Percentiles rank a stretch among this genome's conserved stretches.
Evolutionary conservation across 768 basidiomycete genomes (phyloP).

Genomic region (Russula ochroleuca): DNA sequence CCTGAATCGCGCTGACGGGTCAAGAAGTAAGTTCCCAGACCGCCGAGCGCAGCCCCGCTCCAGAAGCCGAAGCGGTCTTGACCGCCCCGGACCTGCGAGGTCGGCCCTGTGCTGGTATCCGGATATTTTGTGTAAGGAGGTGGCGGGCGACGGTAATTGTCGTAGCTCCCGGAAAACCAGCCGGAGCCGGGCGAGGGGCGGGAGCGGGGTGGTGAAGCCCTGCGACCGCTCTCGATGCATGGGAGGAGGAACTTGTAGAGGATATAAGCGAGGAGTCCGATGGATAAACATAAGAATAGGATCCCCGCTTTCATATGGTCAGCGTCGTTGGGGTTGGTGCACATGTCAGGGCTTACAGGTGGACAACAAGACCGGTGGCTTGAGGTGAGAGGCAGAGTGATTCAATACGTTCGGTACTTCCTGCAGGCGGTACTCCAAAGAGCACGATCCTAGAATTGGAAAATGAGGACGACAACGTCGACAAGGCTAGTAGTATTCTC

Average conservation of each 20-base stretch:
- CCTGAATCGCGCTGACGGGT: slow-evolving; percentile 33
- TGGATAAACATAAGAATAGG: neutral
- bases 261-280: slow-evolving; percentile 48
- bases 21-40: slow-evolving; percentile 56
- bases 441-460: slow-evolving; percentile 66
- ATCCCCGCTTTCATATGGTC: slow-evolving; percentile 16
- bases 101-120: slow-evolving; percentile 25
- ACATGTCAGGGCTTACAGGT: neutral
- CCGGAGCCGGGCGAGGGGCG: slow-evolving; percentile 36
- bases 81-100: neutral
- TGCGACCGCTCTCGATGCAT: slow-evolving; percentile 40
- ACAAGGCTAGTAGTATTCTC: slow-evolving; percentile 2
- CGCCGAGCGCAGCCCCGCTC: slow-evolving; percentile 76
- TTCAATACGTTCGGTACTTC: slow-evolving; percentile 48
- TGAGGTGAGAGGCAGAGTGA: slow-evolving; percentile 16
- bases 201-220: slow-evolving; percentile 31
- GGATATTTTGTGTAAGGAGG: slow-evolving; percentile 47
- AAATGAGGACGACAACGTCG: slow-evolving; percentile 3
- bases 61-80: slow-evolving; percentile 63
- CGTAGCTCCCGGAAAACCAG: slow-evolving; percentile 50
- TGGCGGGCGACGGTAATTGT: slow-evolving; percentile 40
- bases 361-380: neutral
- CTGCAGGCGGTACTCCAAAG: slow-evolving; percentile 77
- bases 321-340: neutral
- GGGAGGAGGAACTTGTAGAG: slow-evolving; percentile 56